phyloP scores from a whole-genome alignment of 2,329 filamentous ascomycete genomes.

The Colletotrichum eleusines region DNA sequence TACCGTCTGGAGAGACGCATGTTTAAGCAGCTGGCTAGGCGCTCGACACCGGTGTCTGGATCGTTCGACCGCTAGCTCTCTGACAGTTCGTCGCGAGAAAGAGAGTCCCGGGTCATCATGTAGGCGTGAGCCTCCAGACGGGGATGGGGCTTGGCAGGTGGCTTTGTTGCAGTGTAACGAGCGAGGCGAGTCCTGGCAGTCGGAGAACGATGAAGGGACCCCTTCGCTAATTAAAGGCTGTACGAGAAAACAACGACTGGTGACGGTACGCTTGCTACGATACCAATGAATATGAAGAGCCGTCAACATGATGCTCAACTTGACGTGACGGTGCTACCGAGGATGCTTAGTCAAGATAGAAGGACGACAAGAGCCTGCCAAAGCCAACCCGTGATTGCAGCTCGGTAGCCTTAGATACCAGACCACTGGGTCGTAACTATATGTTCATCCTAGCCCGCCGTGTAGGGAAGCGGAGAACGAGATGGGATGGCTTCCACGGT shows the following conservation, averaged over 20 bases:
- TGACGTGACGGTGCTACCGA: background rate
- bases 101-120: constrained; percentile 8
- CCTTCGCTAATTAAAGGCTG: background rate
- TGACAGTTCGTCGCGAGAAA: constrained; percentile 1
- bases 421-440: too few species aligned
- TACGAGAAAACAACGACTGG: background rate
- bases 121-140: background rate
- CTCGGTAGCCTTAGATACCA: background rate
- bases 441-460: background rate
- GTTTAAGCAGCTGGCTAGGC: background rate
- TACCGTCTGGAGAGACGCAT: constrained; percentile 9
- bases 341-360: too few species aligned
- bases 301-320: background rate
- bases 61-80: background rate
- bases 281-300: too few species aligned
- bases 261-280: background rate
- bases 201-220: background rate
- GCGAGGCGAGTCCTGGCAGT: background rate
- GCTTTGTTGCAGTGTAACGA: background rate
- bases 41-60: background rate
- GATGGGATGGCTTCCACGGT: background rate
- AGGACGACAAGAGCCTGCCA: background rate
- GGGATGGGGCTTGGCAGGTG: background rate
- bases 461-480: background rate
- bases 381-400: background rate